Base-by-base conservation (phyloP, 148 eudicot species). In the Rhododendron vialii region DNA sequence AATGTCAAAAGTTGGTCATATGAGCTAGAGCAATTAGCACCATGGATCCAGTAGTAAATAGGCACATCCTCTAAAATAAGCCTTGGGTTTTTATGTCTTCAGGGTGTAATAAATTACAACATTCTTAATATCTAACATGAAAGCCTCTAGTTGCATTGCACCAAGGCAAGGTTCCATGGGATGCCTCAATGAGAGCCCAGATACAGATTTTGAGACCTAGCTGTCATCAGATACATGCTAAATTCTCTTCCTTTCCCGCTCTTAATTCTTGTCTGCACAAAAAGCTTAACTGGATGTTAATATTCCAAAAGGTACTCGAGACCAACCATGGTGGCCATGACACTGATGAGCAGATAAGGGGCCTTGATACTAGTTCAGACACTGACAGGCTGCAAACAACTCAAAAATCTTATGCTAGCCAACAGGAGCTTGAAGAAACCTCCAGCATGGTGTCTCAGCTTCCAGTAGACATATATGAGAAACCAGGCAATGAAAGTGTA, bases 361-460 rank as follows among this genome's bases (percentile, higher is more conserved):
- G 43, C 77, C 13, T 83, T 43, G 77, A 73, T 41, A 67, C 65
- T 7, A 87, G 78, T 30, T 24, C 84, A 75, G 84, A 57, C n/a
- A 61, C 82, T 18, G 63, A 61, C 30, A 76, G 26, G 48, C 61
- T 41, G 53, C 84, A 82, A 69, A 35, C 53, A 71, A 33, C 7
- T 11, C 57, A 22, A 75, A 63, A n/a, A 79, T 43, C 83, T 71
- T 41, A 77, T 41, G 35, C 59, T 80, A 73, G 76, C 67, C 82
- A 67, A 73, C 33, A 82, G 38, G 76, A 86, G 71, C 81, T 55
- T 35, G 85, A 65, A 83, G 82, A 83, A 83, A 55, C 38, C 69
- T 45, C 48, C 65, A 75, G 57, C 35, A 20, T 83, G 61, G 88
- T 75, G 47, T 75, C 76, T 82, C 35, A 82, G 47, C 63, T 82